Evolutionary conservation across 768 basidiomycete genomes (phyloP).

Genomic region (Nevesoporus exiguus): DNA sequence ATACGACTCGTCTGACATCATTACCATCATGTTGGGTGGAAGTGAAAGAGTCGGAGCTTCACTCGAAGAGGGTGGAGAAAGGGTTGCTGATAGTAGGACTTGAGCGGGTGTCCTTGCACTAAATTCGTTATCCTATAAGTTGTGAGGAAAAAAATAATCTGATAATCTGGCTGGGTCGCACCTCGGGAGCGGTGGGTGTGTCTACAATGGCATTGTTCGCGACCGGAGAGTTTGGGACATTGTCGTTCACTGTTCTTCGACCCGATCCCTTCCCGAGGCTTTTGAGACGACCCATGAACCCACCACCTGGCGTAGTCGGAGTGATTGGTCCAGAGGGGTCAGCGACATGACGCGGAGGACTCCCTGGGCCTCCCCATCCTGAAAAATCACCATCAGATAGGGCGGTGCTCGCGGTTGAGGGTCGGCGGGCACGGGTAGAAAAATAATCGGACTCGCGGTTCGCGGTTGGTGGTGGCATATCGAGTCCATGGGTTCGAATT

Average conservation of each 20-base stretch:
- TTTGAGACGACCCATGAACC: conserved; percentile 79
- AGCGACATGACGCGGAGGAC: conserved; percentile 30
- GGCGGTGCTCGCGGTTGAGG: conserved; percentile 40
- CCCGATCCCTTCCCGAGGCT: conserved; percentile 62
- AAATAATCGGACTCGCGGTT: conserved; percentile 52
- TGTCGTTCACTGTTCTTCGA: conserved; percentile 26
- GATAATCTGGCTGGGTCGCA: conserved; percentile 12
- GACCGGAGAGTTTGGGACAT: conserved; percentile 25
- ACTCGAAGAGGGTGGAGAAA: conserved; percentile 62
- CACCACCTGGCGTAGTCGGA: conserved; percentile 47
- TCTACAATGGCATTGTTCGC: conserved; percentile 17
- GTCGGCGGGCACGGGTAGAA: conserved; percentile 41
- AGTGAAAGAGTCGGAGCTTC: conserved; percentile 71
- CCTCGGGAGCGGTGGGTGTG: conserved; percentile 19
- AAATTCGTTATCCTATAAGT: conserved; percentile 23
- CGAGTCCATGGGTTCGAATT: conserved; percentile 45
- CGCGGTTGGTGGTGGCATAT: conserved; percentile 29
- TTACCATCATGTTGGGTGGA: conserved; percentile 57
- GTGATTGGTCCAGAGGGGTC: conserved; percentile 38
- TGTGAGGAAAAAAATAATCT: background rate
- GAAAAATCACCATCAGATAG: conserved; percentile 52
- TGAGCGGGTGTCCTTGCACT: conserved; percentile 51
- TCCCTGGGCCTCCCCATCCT: conserved; percentile 37
- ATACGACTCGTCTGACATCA: conserved; percentile 79
- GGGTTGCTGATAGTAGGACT: conserved; percentile 47